A percentile compares a stretch with the other conserved stretches of the same genome.
phyloP scores from a whole-genome alignment of 1,139 yeast species.

The Wickerhamiella infanticola region DNA sequence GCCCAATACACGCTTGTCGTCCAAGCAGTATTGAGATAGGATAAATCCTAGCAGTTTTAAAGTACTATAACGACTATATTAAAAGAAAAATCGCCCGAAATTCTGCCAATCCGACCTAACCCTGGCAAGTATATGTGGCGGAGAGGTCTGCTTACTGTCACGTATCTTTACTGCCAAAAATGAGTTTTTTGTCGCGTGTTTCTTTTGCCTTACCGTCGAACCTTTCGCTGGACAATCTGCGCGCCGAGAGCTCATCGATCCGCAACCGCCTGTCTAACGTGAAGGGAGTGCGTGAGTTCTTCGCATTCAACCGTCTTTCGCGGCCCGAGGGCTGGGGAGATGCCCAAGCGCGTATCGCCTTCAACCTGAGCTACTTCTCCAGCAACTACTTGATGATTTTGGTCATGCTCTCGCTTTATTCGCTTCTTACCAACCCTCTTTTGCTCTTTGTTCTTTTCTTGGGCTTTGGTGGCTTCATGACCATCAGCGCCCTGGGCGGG shows the following conservation, averaged over 20 bases:
- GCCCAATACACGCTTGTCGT: too few species aligned
- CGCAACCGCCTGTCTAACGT: conserved; percentile 56
- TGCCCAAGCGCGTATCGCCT: conserved; percentile 72
- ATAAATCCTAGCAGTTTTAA: too few species aligned
- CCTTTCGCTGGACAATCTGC: conserved; percentile 8
- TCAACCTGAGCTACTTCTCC: conserved; percentile 73
- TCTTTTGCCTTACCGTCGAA: conserved; percentile 3
- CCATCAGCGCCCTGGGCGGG: conserved; percentile 67
- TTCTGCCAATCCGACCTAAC: too few species aligned
- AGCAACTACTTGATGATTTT: conserved; percentile 74
- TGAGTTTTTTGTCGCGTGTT: not conserved
- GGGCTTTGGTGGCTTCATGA: conserved; percentile 50
- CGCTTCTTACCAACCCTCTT: conserved; percentile 68
- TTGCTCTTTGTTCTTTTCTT: conserved; percentile 60
- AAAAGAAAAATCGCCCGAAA: too few species aligned
- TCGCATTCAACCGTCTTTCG: conserved; percentile 75
- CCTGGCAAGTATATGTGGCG: not conserved
- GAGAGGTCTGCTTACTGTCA: not conserved
- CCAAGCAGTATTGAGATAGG: too few species aligned
- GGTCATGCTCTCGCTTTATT: conserved; percentile 50
- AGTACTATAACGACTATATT: too few species aligned
- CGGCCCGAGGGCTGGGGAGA: conserved; percentile 86
- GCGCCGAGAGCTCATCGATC: conserved; percentile 29
- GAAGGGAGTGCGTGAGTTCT: conserved; percentile 84
- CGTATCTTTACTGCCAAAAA: not conserved